Evolutionary conservation across 805 yeast genomes (phyloP), one percentile per base, ranked within the genome.

Genomic region (Lipomyces mesembrius): DNA sequence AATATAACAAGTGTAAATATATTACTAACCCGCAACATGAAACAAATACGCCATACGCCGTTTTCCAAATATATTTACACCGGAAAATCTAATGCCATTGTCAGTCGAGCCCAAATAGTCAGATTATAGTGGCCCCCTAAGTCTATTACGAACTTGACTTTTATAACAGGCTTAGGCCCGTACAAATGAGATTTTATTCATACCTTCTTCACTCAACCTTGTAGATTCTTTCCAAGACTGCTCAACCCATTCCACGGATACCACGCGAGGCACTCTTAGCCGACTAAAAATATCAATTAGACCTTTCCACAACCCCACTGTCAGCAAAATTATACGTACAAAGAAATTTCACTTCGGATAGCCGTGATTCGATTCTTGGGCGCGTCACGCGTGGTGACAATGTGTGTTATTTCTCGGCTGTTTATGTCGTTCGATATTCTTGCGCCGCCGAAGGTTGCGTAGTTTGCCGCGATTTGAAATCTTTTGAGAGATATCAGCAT

Each of bases 371-470:
- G 49, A 43, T 43, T 3, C 49, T 43, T 43, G 20, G 20, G 20
- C 9, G 49, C 22, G 7, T n/a, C 49, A 17, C 34, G 12, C 12
- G 2, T 5, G 55, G 11, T 77, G 75, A 17, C 64, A 12, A 87
- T 52, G 46, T 66, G 71, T 11, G 65, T 78, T 25, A 82, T 73
- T 46, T 83, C 78, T 55, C 83, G 77, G 3, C 76, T 75, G 2
- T 61, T 65, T 0, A 81, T 27, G 0, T 69, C 64, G 2, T 71
- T 67, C 0, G 80, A 73, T 3, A 79, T 57, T 2, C 75, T 77
- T 0, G 87, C 90, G 29, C 85, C 88, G 59, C 84, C 69, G 51
- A 72, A 67, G 25, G 12, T n/a, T 3, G 61, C 64, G 57, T 67
- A 64, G 46, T 59, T 59, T 11, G 17, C 4, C 14, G 69, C 66